Base-by-base conservation (phyloP, 1,284 basidiomycete genomes). In the Cutaneotrichosporon curvatum region DNA sequence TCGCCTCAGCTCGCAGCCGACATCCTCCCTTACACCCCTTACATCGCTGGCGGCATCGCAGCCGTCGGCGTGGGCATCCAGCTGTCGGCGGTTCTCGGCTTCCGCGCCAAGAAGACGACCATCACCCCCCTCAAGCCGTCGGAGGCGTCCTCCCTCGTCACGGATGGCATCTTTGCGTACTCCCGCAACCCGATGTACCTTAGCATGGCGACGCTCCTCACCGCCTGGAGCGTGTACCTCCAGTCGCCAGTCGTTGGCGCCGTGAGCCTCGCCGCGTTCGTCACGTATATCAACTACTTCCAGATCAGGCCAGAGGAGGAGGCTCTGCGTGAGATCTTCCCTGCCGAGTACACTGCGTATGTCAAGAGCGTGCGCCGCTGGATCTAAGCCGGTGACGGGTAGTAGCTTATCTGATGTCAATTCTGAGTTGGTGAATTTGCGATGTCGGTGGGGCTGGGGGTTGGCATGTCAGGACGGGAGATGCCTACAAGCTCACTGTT, bases 141-240 rank as follows among this genome's bases (percentile, higher is more conserved):
- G 16, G 21, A 21, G 16, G 28, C 35, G 7, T 18, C 16, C 21
- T 4, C n/a, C 28, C 31, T 43, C 37, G 38, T 40, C 23, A 36
- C 33, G 11, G 15, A 25, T 23, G 41, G 41, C 31, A 11, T 49
- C 16, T 49, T 33, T 37, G 20, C 14, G 11, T 5, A 20, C 45
- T 41, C 45, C 19, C 45, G 45, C 40, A 49, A 43, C 47, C 42
- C 47, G 7, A 44, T 44, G 41, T 40, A 43, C 38, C 42, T 43
- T 34, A 22, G 23, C 20, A 30, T 40, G 14, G 42, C 28, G 20
- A 22, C 28, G 8, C 8, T 35, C 18, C 38, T 40, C n/a, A n/a
- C 37, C 25, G 47, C 42, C 9, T 43, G 42, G 47, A 40, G 33
- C 33, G 32, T 30, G 30, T 49, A 34, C 18, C 33, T 40, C 33